Evolutionary conservation across 768 basidiomycete genomes (phyloP).

Genomic region (Termitomyces sp.): DNA sequence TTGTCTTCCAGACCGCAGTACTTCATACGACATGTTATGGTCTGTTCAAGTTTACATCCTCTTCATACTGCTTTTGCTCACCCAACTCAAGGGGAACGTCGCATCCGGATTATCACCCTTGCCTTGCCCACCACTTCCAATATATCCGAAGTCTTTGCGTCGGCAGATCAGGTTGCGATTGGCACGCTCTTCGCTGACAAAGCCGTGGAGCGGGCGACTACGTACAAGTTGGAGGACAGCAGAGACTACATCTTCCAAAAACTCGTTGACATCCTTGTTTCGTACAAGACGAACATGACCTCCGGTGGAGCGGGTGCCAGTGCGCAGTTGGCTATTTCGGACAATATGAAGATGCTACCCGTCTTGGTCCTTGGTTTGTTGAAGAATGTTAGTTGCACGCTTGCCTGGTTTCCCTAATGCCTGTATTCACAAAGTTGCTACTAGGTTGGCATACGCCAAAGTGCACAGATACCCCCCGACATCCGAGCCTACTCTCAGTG

Average conservation of each 20-base stretch:
- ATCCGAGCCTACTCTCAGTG: slow-evolving; percentile 94
- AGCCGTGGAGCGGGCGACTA: slow-evolving; percentile 84
- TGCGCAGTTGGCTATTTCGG: slow-evolving; percentile 86
- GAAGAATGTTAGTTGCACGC: slow-evolving; percentile 70
- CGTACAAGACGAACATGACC: slow-evolving; percentile 97
- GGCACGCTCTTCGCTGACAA: slow-evolving; percentile 85
- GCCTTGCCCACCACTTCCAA: slow-evolving; percentile 86
- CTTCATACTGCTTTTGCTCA: background rate
- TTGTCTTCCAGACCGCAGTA: slow-evolving; percentile 92
- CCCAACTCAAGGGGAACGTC: slow-evolving; percentile 53
- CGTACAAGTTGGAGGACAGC: slow-evolving; percentile 85
- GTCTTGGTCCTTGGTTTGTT: slow-evolving; percentile 84
- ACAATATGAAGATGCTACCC: slow-evolving; percentile 94
- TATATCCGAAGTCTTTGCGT: slow-evolving; percentile 85
- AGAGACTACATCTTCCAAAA: slow-evolving; percentile 81
- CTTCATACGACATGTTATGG: slow-evolving; percentile 93
- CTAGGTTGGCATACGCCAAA: slow-evolving; percentile 91
- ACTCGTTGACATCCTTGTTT: slow-evolving; percentile 76
- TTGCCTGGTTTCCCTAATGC: background rate
- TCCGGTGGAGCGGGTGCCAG: slow-evolving; percentile 90
- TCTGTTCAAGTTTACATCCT: slow-evolving; percentile 19
- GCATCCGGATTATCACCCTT: slow-evolving; percentile 86
- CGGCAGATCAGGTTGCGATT: slow-evolving; percentile 85
- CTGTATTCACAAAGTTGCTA: background rate
- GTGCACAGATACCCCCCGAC: slow-evolving; percentile 95